Evolutionary conservation across 225 moss, liverwort and hornwort genomes (phyloP), one percentile per base, ranked within the genome.

Genomic region (Bryum argenteum): DNA sequence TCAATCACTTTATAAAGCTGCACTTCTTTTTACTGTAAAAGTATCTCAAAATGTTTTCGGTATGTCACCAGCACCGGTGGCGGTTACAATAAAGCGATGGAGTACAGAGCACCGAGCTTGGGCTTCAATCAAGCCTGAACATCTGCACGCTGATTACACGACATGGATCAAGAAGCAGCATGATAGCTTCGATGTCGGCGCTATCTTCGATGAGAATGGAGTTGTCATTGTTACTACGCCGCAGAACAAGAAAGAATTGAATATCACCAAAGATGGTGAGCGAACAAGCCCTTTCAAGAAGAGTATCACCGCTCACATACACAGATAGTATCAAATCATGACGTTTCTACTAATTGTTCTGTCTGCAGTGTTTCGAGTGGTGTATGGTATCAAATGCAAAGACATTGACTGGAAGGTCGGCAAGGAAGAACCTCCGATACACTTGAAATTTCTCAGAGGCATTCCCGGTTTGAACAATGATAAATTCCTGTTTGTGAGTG

Each of bases 361-460:
- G 18, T 18, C 47, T 82, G 79, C 71, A 82, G 86, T 83, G 33
- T 86, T 86, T 66, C 77, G 75, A 42, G 79, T 86, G 64, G 56
- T 80, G 8, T 64, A 75, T 23, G 64, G 37, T 37, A 51, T 80
- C 2, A 71, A 61, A 50, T 66, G 61, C 68, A 71, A 50, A 39
- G 70, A 41, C 8, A 65, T 75, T 22, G 38, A 54, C 43, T 82
- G 79, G 86, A 80, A 75, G 55, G 77, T 80, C 9, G 80, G 79
- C 59, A 75, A 71, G 45, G 63, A 55, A 1, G 33, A 68, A 37
- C 19, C 51, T 67, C 80, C 77, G 4, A 57, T 68, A 26, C 66
- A 52, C 39, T 71, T 86, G 77, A 86, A 80, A 50, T 75, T 86
- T 11, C 58, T 80, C 8, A 86, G 69, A 75, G 86, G 86, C 37